These are phyloP conservation scores for Tylopilus intermedius DNA, from an alignment of 768 basidiomycete species.

Conservation along the genomic window DNA sequence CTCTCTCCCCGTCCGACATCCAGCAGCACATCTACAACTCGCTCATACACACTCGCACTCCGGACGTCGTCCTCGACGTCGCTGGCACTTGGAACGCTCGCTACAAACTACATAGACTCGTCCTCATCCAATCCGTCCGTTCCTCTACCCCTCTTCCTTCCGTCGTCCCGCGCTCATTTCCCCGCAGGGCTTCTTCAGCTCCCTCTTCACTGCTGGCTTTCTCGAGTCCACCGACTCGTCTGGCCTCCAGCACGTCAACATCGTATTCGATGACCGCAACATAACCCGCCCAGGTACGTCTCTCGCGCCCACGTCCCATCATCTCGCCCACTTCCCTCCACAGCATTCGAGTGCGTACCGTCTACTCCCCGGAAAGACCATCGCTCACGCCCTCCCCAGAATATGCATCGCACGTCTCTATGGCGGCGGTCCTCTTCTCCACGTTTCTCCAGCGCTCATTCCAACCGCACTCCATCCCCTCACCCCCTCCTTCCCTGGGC, in stretches of 20 bases:
- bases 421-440: conserved; percentile 74
- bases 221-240: conserved; percentile 46
- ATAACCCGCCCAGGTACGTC: conserved; percentile 79
- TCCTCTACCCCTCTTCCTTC: too few species aligned
- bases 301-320: background rate
- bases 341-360: conserved; percentile 81
- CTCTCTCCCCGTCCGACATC: conserved; percentile 49
- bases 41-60: conserved; percentile 64
- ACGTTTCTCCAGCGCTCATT: conserved; percentile 58
- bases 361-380: background rate
- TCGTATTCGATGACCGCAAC: conserved; percentile 79
- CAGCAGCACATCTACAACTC: conserved; percentile 75
- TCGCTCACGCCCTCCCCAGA: conserved; percentile 37
- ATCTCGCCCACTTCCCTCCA: conserved; percentile 9
- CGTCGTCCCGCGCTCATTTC: background rate
- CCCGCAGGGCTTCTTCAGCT: conserved; percentile 76
- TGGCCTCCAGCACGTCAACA: conserved; percentile 51
- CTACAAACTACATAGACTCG: conserved; percentile 78
- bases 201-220: conserved; percentile 81
- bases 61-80: conserved; percentile 74
- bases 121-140: conserved; percentile 83
- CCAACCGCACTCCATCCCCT: conserved; percentile 67
- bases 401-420: conserved; percentile 84
- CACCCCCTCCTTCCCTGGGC: conserved; percentile 54
- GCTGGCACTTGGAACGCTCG: conserved; percentile 63